Percentiles rank a stretch among this genome's conserved stretches.
These are phyloP conservation scores for Bolboschoenoplectus hybrid DNA, from an alignment of 202 grass and related monocot genomes.

Conservation along the genomic window DNA sequence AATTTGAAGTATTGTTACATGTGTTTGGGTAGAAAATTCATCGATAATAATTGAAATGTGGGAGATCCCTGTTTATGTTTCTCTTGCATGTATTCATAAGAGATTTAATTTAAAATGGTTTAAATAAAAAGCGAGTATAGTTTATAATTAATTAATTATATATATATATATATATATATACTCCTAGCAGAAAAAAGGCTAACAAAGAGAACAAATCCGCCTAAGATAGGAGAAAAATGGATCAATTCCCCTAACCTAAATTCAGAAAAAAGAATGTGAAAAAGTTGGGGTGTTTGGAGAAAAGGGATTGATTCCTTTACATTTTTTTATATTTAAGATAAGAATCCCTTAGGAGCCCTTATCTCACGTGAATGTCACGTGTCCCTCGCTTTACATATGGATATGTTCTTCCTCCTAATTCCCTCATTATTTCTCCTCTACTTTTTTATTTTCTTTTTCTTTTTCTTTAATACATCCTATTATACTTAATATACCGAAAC, in stretches of 20 bases:
- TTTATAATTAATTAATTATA: too few species aligned
- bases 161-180: too few species aligned
- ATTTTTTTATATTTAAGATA: slow-evolving; percentile 32
- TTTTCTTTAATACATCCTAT: neutral
- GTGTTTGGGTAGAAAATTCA: neutral
- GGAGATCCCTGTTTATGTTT: neutral
- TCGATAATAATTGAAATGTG: neutral
- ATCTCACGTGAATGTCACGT: slow-evolving; percentile 43
- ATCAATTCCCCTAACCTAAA: slow-evolving; percentile 40
- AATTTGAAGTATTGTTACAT: neutral
- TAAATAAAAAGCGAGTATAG: neutral
- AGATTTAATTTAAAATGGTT: neutral
- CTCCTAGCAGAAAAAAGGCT: slow-evolving; percentile 12
- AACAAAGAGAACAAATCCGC: slow-evolving; percentile 39
- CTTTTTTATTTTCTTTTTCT: neutral
- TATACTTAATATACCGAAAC: neutral
- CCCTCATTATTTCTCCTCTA: slow-evolving; percentile 14
- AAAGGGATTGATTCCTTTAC: slow-evolving; percentile 34
- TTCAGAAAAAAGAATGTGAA: slow-evolving; percentile 35
- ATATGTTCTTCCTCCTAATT: slow-evolving; percentile 5
- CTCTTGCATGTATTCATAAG: neutral
- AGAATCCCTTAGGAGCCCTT: slow-evolving; percentile 26
- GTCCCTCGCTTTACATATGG: slow-evolving; percentile 7
- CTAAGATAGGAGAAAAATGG: slow-evolving; percentile 26
- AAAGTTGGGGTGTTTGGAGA: slow-evolving; percentile 16